These are phyloP conservation scores for Lasiosphaeria ovina DNA, from an alignment of 495 filamentous ascomycete species.

Conservation along the genomic window DNA sequence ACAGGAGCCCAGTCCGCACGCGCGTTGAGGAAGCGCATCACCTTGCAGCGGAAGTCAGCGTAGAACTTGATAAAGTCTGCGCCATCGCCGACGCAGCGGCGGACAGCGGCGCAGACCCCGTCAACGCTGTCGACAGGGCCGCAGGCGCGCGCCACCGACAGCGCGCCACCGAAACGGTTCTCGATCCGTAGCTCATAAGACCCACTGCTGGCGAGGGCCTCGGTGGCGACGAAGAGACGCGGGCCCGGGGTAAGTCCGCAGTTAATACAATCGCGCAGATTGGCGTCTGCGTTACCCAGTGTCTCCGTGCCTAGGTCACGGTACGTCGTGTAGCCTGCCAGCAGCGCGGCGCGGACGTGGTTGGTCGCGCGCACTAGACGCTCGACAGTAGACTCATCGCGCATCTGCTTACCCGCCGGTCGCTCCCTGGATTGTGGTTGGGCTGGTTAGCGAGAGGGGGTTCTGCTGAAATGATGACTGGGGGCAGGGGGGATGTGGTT, in stretches of 20 bases:
- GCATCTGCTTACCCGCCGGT: constrained; percentile 44
- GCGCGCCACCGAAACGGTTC: constrained; percentile 35
- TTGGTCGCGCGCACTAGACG: constrained; percentile 50
- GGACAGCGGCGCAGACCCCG: constrained; percentile 45
- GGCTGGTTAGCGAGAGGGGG: not conserved
- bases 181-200: constrained; percentile 51
- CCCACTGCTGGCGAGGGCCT: constrained; percentile 47
- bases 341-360: constrained; percentile 47
- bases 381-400: constrained; percentile 50
- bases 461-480: no score
- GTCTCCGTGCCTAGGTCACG: constrained; percentile 54
- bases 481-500: not conserved
- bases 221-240: constrained; percentile 50
- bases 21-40: constrained; percentile 49
- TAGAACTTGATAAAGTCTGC: constrained; percentile 56
- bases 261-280: constrained; percentile 46
- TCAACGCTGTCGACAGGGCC: constrained; percentile 46
- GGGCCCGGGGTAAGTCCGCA: constrained; percentile 51
- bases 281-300: constrained; percentile 44
- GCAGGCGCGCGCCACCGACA: constrained; percentile 35
- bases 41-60: constrained; percentile 49
- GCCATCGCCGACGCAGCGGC: constrained; percentile 46
- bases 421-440: constrained; percentile 30
- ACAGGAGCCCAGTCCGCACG: no score
- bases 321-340: constrained; percentile 56